These are phyloP conservation scores for Cercospora zeae-maydis DNA, from an alignment of 2,329 filamentous ascomycete genomes.

Conservation along the genomic window DNA sequence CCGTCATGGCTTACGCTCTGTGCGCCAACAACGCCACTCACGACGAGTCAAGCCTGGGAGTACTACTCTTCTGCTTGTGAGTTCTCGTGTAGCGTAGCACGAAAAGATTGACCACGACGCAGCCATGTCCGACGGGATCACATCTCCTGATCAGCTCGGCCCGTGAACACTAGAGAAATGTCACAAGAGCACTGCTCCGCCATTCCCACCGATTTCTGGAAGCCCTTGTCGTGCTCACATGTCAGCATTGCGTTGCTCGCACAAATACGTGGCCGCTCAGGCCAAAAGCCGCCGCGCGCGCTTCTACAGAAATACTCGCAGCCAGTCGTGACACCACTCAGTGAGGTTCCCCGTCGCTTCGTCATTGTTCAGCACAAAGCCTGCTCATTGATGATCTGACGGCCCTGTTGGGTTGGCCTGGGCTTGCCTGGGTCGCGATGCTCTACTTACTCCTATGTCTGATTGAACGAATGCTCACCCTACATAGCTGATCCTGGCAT, in stretches of 20 bases:
- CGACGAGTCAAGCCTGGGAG: neutral
- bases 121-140: slow-evolving; percentile 9
- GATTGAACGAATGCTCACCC: no score
- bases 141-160: neutral
- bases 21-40: neutral
- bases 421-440: neutral
- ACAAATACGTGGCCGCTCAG: no score
- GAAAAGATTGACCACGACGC: neutral
- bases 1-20: neutral
- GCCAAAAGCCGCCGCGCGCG: no score
- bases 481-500: neutral
- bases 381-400: neutral
- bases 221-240: neutral
- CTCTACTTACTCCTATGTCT: neutral
- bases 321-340: neutral
- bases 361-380: neutral
- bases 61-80: neutral
- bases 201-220: neutral
- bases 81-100: slow-evolving; percentile 2
- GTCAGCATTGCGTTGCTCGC: neutral
- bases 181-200: neutral
- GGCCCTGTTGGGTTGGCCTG: neutral
- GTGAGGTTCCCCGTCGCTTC: neutral
- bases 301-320: no score
- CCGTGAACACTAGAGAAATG: neutral